Base-by-base conservation (phyloP, 768 basidiomycete species). In the Termitomyces sp. region DNA sequence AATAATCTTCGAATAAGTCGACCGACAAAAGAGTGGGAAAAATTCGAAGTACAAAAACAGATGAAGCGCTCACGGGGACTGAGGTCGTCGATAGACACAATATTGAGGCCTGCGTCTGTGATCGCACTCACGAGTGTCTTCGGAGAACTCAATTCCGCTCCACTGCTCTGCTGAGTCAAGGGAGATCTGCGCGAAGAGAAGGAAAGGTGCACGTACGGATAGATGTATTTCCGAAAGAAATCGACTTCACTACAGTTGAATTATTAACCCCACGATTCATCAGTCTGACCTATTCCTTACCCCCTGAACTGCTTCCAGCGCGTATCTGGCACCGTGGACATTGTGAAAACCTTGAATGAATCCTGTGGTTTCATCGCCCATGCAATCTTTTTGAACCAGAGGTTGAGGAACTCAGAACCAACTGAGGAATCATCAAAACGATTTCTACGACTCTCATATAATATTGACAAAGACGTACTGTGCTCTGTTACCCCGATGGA, bases 401-500 rank as follows among this genome's bases (percentile, higher is more conserved):
- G 37, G 17, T 51, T 8, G 8, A 57, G 49, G 15, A 52, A 57
- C 12, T 57, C 51, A 15, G 47, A 46, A 1, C 56, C 56, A 19
- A 57, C 56, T 57, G 19, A 8, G 17, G 35, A 11, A 34, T 4
- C 3, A 30, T 21, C 22, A 19, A 34, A 22, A 35, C 21, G 1
- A 5, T 3, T n/a, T 50, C 2, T 5, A n/a, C n/a, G n/a, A n/a
- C n/a, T n/a, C n/a, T n/a, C n/a, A 12, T 15, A 22, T 44, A 2
- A 14, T 0, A 17, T 14, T 15, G 15, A 12, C 12, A 51, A 7
- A 0, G 24, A 50, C 50, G 35, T 40, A 57, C 56, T 47, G 24
- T 57, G 56, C 32, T 82, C 81, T 10, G 81, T 68, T 73, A 81
- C 80, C 63, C 81, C 81, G 48, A 76, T 69, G 41, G 75, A 76